Evolutionary conservation across 202 grass and related monocot genomes (phyloP).

Genomic region (Bolboschoenoplectus hybrid): DNA sequence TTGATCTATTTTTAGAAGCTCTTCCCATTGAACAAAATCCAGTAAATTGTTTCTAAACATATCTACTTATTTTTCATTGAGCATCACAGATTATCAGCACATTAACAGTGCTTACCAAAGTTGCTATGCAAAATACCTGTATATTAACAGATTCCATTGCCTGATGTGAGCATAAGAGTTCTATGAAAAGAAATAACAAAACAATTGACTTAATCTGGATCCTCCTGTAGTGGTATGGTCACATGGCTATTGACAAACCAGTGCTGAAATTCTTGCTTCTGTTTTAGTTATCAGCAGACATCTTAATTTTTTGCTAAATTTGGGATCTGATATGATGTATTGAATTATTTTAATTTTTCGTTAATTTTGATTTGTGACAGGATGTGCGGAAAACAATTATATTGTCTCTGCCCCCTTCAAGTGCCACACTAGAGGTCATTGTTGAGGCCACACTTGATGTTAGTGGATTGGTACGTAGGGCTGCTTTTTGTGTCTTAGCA

Average conservation of each 20-base stretch:
- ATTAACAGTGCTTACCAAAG: neutral
- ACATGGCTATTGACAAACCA: too few species aligned
- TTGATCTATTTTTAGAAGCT: slow-evolving; percentile 64
- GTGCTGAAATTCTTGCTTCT: neutral
- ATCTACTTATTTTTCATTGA: neutral
- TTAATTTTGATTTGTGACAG: slow-evolving; percentile 48
- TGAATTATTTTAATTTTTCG: neutral
- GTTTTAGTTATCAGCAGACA: slow-evolving; percentile 1
- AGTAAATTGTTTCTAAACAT: slow-evolving; percentile 48
- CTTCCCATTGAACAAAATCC: slow-evolving; percentile 70
- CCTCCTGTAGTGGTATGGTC: neutral
- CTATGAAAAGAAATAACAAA: slow-evolving; percentile 2
- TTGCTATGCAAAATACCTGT: neutral
- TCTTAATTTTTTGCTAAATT: slow-evolving; percentile 28
- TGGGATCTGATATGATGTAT: neutral
- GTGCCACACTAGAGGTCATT: slow-evolving; percentile 66
- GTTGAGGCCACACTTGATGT: slow-evolving; percentile 71
- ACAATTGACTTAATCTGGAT: neutral
- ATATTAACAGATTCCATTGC: neutral
- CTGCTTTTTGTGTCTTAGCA: slow-evolving; percentile 71
- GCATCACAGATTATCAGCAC: neutral
- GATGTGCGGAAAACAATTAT: slow-evolving; percentile 72
- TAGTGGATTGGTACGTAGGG: slow-evolving; percentile 70
- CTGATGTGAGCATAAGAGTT: neutral
- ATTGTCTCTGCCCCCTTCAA: slow-evolving; percentile 76